These are phyloP conservation scores for Alternaria consortialis DNA, from an alignment of 2,329 filamentous ascomycete genomes.

Conservation along the genomic window DNA sequence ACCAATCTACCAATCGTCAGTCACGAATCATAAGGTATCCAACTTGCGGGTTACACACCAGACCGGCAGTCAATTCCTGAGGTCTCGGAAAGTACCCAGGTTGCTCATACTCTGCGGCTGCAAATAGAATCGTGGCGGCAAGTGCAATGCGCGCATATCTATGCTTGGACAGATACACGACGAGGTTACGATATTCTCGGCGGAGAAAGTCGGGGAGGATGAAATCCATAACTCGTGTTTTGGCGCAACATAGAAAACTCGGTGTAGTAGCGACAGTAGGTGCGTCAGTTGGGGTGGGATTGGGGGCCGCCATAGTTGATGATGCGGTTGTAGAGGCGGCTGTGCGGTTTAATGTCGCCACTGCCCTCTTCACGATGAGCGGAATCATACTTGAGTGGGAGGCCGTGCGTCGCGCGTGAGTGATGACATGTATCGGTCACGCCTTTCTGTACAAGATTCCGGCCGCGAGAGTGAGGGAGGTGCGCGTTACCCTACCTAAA, in stretches of 20 bases:
- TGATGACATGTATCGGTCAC: neutral
- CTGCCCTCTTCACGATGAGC: neutral
- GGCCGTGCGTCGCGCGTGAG: neutral
- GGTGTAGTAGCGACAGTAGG: neutral
- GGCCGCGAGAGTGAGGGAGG: neutral
- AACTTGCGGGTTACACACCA: neutral
- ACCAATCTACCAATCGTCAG: neutral
- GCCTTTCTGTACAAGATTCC: neutral
- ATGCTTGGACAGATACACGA: neutral
- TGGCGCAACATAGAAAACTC: neutral
- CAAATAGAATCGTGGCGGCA: neutral
- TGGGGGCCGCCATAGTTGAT: neutral
- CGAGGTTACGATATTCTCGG: conserved; percentile 2
- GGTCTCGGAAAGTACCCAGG: conserved; percentile 8
- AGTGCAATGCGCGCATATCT: neutral
- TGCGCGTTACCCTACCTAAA: neutral
- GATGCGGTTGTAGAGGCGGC: neutral
- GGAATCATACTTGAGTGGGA: neutral
- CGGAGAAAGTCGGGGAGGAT: conserved; percentile 9
- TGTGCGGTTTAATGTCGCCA: neutral
- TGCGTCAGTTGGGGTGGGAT: neutral
- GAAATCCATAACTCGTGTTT: neutral
- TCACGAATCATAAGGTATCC: neutral
- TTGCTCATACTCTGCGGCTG: conserved; percentile 14
- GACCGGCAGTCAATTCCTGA: neutral